Evolutionary conservation across 805 yeast genomes (phyloP), one percentile per base, ranked within the genome.

Genomic region (Schizosaccharomyces osmophilus): DNA sequence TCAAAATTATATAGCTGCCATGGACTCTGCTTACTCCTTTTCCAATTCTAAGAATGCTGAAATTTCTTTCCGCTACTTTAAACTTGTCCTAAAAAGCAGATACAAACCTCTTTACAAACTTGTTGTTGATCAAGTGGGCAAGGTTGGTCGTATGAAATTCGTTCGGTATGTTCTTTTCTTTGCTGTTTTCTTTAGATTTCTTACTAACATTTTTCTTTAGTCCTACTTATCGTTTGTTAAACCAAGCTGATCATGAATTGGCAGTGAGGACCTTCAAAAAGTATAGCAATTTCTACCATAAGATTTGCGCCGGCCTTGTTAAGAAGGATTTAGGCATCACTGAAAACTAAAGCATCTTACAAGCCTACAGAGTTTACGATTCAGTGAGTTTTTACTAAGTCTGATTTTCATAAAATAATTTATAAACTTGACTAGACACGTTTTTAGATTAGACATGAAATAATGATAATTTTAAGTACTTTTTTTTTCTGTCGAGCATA

Each of bases 121-220:
- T 55, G 73, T 88, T 58, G 87, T 94, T 3, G 79, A 80, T 61
- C 88, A 95, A 95, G 77, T 88, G 62, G 94, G 90, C 13, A 82
- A 89, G 2, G 93, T 88, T 26, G 96, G 96, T 24, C 79, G 96
- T 75, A 88, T 88, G 96, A 88, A 88, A 74, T 88, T 83, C 69
- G 95, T 86, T 31, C 79, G 51, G 51, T 45, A 45, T 15, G 51
- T 24, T 45, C 26, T n/a, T n/a, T 5, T 13, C 13, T 11, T 13
- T 36, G 17, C 2, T 9, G 1, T n/a, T 19, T 45, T 6, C 51
- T 45, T 45, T 5, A 17, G 48, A 43, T n/a, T 45, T 45, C 9
- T 45, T 45, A 45, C 22, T 45, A 45, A 45, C 51, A 5, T 8
- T 9, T 6, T 45, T 45, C 6, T 45, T 24, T 11, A 45, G 96